These are phyloP conservation scores for Amanita jacksonii DNA, from an alignment of 768 basidiomycete genomes.

Conservation along the genomic window DNA sequence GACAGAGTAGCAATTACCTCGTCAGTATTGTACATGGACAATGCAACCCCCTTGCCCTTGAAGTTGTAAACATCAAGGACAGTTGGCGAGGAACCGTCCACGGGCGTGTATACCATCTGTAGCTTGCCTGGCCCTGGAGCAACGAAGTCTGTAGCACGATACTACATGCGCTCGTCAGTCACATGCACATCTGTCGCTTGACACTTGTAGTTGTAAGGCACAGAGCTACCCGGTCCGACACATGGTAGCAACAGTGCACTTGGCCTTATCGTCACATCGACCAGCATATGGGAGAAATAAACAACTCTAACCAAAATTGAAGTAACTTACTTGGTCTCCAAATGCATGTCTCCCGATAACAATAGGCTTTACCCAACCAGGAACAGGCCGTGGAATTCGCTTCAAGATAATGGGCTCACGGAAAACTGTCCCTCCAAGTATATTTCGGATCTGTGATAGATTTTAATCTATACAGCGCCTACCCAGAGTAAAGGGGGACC, in stretches of 20 bases:
- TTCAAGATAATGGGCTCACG: constrained; percentile 93
- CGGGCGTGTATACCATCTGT: constrained; percentile 83
- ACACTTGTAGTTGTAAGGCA: too few relatives aligned
- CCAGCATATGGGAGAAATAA: background rate
- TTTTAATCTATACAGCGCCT: too few relatives aligned
- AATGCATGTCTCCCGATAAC: constrained; percentile 95
- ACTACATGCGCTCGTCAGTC: constrained; percentile 37
- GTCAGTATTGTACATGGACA: constrained; percentile 99
- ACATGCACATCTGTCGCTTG: too few relatives aligned
- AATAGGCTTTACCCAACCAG: constrained; percentile 96
- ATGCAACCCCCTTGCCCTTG: constrained; percentile 83
- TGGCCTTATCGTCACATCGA: background rate
- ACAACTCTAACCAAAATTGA: too few relatives aligned
- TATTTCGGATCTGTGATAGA: constrained; percentile 75
- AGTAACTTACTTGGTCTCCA: constrained; percentile 72
- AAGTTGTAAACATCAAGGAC: constrained; percentile 88
- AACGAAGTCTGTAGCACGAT: constrained; percentile 89
- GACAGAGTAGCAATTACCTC: constrained; percentile 37
- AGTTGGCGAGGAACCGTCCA: constrained; percentile 58
- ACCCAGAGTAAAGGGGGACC: constrained; percentile 22
- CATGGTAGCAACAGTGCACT: background rate
- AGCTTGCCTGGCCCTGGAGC: constrained; percentile 90
- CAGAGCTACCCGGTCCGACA: too few relatives aligned
- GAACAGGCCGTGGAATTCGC: constrained; percentile 86
- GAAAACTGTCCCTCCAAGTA: constrained; percentile 97